Evolutionary conservation across 495 filamentous ascomycete genomes (phyloP), one percentile per base, ranked within the genome.

Genomic region (Platismatia glauca): DNA sequence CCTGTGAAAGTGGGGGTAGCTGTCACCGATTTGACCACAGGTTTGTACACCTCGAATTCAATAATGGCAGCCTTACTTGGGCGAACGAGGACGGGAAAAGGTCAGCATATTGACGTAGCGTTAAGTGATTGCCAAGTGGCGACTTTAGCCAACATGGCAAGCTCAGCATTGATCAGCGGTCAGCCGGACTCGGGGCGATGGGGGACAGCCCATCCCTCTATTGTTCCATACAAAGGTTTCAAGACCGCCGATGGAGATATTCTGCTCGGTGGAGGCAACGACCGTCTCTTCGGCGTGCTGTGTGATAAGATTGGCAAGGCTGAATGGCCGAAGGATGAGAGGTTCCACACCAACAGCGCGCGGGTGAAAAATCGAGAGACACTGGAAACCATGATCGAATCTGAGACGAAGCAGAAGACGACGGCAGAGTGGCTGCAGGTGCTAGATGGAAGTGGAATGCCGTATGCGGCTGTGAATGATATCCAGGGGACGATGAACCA

Each of bases 1-100:
- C 95, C 95, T 0, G 95, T 96, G 18, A 98, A 98, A 75, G 94
- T 98, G 3, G 94, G 94, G 7, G 94, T 97, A 18, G 94, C 94
- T 8, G 93, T 97, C 9, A 98, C 95, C 0, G 94, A 98, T 71
- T 74, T 98, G 58, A 97, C 94, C 0, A 97, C 94, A 0, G 94
- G 94, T 0, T 71, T 98, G n/a, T 97, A 97, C 71, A 91, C 94
- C n/a, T 91, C 89, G 55, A 97, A 97, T 74, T 84, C 88, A 38
- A 91, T 98, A 69, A 95, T 97, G 90, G 94, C 94, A 0, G 92
- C 95, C 0, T 76, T 98, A 53, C 76, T 98, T 57, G 81, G 82
- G 1, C 82, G 94, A 20, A 80, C 68, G 4, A 79, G 75, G 56
- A 89, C 86, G 0, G 86, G 87, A 0, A 83, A 79, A 66, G 94